These are phyloP conservation scores for Xylaria sp. DNA, from an alignment of 2,329 filamentous ascomycete genomes.

Conservation along the genomic window DNA sequence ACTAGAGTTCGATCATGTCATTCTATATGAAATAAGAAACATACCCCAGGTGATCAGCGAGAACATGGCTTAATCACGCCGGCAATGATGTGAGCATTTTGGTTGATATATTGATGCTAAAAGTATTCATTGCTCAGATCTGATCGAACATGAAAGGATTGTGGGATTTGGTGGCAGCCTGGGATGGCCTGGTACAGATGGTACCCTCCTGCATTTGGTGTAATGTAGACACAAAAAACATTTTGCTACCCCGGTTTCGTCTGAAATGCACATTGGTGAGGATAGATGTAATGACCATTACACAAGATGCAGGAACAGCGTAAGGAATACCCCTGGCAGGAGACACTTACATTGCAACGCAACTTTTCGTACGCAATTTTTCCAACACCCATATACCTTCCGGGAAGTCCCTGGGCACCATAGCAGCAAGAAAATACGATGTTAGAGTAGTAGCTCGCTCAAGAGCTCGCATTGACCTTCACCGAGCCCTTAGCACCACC, in stretches of 20 bases:
- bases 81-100: background rate
- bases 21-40: background rate
- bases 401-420: background rate
- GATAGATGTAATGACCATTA: background rate
- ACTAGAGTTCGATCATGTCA: background rate
- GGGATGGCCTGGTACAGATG: background rate
- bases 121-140: background rate
- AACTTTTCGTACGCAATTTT: background rate
- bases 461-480: slow-evolving; percentile 22
- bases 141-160: background rate
- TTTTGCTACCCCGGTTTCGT: background rate
- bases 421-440: background rate
- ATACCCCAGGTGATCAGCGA: background rate
- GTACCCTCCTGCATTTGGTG: background rate
- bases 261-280: background rate
- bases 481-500: slow-evolving; percentile 45
- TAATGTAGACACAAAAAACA: background rate
- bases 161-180: background rate
- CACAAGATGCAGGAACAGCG: slow-evolving; percentile 2
- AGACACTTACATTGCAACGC: background rate
- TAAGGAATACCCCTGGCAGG: background rate
- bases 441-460: slow-evolving; percentile 22
- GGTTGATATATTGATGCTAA: background rate
- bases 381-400: background rate
- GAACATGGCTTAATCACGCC: background rate